Evolutionary conservation across 768 basidiomycete species (phyloP).

Genomic region (Amylocystis lapponica): DNA sequence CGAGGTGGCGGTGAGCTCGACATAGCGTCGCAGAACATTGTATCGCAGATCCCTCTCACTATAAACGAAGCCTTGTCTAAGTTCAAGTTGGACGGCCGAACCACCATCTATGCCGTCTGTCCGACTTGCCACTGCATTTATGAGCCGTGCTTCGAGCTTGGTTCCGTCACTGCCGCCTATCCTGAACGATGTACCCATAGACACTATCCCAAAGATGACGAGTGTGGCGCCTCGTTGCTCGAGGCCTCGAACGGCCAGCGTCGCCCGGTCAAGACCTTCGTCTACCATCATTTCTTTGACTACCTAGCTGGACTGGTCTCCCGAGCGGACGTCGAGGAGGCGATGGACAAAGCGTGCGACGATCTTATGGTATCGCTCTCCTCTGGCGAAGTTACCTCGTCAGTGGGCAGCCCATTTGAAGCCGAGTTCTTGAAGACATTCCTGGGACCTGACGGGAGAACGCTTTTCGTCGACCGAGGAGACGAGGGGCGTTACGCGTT

Average conservation of each 20-base stretch:
- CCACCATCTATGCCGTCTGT: constrained; percentile 12
- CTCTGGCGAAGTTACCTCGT: background rate
- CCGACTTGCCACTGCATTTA: constrained; percentile 11
- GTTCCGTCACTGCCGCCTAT: constrained; percentile 3
- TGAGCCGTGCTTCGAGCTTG: background rate
- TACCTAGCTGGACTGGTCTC: constrained; percentile 4
- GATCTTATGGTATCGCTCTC: constrained; percentile 8
- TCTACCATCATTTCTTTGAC: constrained; percentile 3
- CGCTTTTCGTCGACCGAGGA: constrained; percentile 2
- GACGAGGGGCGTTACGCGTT: constrained; percentile 4
- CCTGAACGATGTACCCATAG: constrained; percentile 6
- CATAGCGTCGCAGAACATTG: background rate
- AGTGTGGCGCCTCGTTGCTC: background rate
- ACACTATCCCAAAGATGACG: background rate
- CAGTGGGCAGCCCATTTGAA: background rate
- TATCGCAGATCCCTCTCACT: background rate
- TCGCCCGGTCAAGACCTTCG: background rate
- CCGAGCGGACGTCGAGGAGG: background rate
- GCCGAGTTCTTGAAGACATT: background rate
- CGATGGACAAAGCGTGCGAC: constrained; percentile 5
- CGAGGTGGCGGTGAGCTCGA: background rate
- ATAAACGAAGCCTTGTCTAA: constrained; percentile 3
- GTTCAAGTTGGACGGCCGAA: constrained; percentile 13
- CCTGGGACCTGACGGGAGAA: background rate
- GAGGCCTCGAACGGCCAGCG: background rate